A percentile compares a stretch with the other conserved stretches of the same genome.
These are phyloP conservation scores for Penicillium sp. DNA, from an alignment of 2,329 filamentous ascomycete species.

Conservation along the genomic window DNA sequence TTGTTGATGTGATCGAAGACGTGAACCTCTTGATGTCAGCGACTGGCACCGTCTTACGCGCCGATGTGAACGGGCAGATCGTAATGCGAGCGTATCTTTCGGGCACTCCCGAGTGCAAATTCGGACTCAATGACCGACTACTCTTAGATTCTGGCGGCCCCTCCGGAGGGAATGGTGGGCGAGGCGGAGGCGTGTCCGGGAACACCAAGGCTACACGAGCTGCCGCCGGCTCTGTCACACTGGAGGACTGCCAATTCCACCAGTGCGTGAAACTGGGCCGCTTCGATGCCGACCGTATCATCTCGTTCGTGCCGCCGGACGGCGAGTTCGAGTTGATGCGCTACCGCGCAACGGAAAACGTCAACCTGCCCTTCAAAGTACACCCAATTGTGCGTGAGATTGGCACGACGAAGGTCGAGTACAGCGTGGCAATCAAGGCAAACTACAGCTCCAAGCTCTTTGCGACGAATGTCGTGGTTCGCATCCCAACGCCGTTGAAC, in stretches of 20 bases:
- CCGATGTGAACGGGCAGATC: conserved; percentile 96
- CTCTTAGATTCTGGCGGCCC: conserved; percentile 79
- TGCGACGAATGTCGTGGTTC: conserved; percentile 91
- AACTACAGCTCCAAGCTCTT: conserved; percentile 97
- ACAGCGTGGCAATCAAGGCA: conserved; percentile 94
- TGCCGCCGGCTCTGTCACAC: conserved; percentile 88
- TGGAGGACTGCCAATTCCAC: conserved; percentile 98
- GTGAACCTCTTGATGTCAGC: conserved; percentile 99
- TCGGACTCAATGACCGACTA: conserved; percentile 92
- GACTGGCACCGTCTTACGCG: conserved; percentile 88
- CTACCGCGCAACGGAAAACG: conserved; percentile 96
- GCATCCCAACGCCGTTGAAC: conserved; percentile 94
- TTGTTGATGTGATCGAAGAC: conserved; percentile 98
- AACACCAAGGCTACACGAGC: conserved; percentile 89
- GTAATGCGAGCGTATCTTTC: conserved; percentile 98
- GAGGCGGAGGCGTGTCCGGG: conserved; percentile 60
- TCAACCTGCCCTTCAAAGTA: conserved; percentile 97
- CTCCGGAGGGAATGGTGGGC: conserved; percentile 37
- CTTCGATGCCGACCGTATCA: conserved; percentile 95
- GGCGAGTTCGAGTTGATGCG: conserved; percentile 99
- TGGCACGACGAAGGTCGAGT: conserved; percentile 96
- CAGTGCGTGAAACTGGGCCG: conserved; percentile 97
- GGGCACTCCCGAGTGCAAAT: conserved; percentile 95
- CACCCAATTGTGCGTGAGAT: conserved; percentile 98
- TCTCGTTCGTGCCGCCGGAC: conserved; percentile 94